A percentile compares a stretch with the other conserved stretches of the same genome.
These are phyloP conservation scores for Raddia distichophylla DNA, from an alignment of 176 grass and related monocot genomes.

Conservation along the genomic window DNA sequence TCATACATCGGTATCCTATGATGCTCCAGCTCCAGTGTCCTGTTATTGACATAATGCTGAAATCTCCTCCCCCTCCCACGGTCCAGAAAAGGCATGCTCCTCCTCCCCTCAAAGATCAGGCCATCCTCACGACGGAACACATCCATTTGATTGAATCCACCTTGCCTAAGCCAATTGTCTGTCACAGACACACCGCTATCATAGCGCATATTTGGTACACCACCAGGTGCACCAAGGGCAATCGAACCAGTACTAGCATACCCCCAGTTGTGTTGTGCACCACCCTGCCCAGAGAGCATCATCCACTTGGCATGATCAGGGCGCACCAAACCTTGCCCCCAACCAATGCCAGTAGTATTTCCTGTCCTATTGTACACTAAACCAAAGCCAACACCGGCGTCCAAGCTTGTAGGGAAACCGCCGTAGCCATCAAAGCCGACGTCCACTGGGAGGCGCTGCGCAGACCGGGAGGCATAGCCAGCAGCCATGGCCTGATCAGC, in stretches of 20 bases:
- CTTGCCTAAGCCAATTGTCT: slow-evolving; percentile 15
- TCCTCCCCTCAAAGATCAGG: slow-evolving; percentile 58
- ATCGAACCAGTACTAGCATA: slow-evolving; percentile 18
- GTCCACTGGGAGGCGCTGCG: slow-evolving; percentile 30
- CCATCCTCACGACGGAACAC: slow-evolving; percentile 49
- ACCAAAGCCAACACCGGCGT: neutral
- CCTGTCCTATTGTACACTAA: slow-evolving; percentile 44
- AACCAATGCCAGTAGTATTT: slow-evolving; percentile 35
- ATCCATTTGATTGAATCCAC: slow-evolving; percentile 45
- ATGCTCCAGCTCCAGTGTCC: slow-evolving; percentile 36
- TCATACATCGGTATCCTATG: slow-evolving; percentile 48
- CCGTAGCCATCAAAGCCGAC: slow-evolving; percentile 31
- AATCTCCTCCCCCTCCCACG: slow-evolving; percentile 45
- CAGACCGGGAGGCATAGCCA: slow-evolving; percentile 29
- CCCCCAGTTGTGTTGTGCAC: slow-evolving; percentile 34
- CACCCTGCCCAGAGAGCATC: slow-evolving; percentile 41
- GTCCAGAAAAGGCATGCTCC: slow-evolving; percentile 37
- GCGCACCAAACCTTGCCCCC: slow-evolving; percentile 38
- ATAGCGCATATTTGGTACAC: slow-evolving; percentile 24
- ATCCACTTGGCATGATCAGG: slow-evolving; percentile 34
- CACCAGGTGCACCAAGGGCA: slow-evolving; percentile 7
- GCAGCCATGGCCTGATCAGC: slow-evolving; percentile 35
- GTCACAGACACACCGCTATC: slow-evolving; percentile 19
- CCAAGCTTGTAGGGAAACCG: slow-evolving; percentile 22
- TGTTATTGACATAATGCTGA: slow-evolving; percentile 38